Evolutionary conservation across 2,329 filamentous ascomycete species (phyloP).

Genomic region (Pyricularia sp.): DNA sequence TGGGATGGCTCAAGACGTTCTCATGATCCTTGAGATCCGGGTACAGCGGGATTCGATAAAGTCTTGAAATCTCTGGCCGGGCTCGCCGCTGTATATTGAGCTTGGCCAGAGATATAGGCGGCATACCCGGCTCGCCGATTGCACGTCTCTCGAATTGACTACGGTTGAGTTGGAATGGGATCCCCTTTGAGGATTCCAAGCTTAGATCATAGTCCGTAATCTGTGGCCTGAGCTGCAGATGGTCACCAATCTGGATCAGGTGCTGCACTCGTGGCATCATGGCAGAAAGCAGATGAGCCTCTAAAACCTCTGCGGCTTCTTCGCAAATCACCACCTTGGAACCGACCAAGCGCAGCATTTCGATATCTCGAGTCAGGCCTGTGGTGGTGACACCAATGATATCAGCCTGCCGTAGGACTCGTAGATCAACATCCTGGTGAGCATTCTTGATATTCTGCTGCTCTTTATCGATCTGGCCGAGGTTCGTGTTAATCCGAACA

Average conservation of each 20-base stretch:
- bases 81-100: constrained; percentile 56
- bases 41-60: constrained; percentile 51
- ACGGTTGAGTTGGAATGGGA: constrained; percentile 43
- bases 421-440: constrained; percentile 23
- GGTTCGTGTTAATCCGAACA: not conserved
- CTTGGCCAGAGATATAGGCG: constrained; percentile 19
- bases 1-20: constrained; percentile 26
- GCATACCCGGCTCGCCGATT: constrained; percentile 13
- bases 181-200: constrained; percentile 35
- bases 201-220: constrained; percentile 46
- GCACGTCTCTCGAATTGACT: constrained; percentile 51
- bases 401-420: constrained; percentile 26
- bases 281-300: constrained; percentile 51
- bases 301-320: constrained; percentile 60
- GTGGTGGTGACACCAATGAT: constrained; percentile 53
- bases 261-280: constrained; percentile 52
- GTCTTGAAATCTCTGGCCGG: constrained; percentile 49
- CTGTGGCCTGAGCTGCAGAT: constrained; percentile 50
- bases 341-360: constrained; percentile 35
- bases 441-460: constrained; percentile 12
- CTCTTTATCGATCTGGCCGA: not conserved
- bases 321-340: constrained; percentile 55
- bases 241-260: constrained; percentile 54
- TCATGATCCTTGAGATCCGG: constrained; percentile 41
- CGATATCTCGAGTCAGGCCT: constrained; percentile 42